These are phyloP conservation scores for barrel medic (Medicago truncatula) DNA, from an alignment of 306 rosid species.

Conservation along the genomic window MtrunA17r5.0-ANR NC_053042.1:11230001-11230500, in stretches of 20 bases:
- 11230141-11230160: constrained; percentile 66
- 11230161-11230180: constrained; percentile 80
- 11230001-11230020: constrained; percentile 72
- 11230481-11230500: constrained; percentile 26
- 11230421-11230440: constrained; percentile 69
- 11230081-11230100: constrained; percentile 77
- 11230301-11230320: constrained; percentile 70
- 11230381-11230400: constrained; percentile 80
- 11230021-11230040: constrained; percentile 75
- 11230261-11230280: constrained; percentile 88
- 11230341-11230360: constrained; percentile 53
- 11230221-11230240: constrained; percentile 50
- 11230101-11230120: constrained; percentile 73
- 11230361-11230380: constrained; percentile 65
- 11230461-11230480: constrained; percentile 59
- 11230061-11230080: constrained; percentile 66
- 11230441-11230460: constrained; percentile 61
- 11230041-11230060: constrained; percentile 61
- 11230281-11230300: constrained; percentile 64
- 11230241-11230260: constrained; percentile 79
- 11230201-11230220: constrained; percentile 57
- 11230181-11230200: constrained; percentile 83
- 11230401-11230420: constrained; percentile 90
- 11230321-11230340: constrained; percentile 55
- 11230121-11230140: constrained; percentile 69